Evolutionary conservation across 2,329 filamentous ascomycete species (phyloP).

Genomic region (Decorospora gaudefroyi): DNA sequence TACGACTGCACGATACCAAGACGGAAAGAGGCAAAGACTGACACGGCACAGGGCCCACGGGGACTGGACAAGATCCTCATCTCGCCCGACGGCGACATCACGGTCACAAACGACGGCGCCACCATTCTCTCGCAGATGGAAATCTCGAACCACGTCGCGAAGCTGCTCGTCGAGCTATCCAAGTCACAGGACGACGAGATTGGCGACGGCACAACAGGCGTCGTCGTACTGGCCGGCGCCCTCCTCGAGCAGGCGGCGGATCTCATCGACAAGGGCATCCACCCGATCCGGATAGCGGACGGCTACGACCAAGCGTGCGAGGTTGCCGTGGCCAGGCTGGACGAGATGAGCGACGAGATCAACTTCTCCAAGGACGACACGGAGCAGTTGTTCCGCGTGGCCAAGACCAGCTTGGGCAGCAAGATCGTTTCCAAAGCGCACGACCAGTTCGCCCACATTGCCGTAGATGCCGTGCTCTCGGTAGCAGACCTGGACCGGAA

Average conservation of each 20-base stretch:
- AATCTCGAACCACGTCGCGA: constrained; percentile 97
- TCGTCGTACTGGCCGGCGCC: constrained; percentile 92
- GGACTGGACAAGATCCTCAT: constrained; percentile 99
- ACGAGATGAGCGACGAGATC: constrained; percentile 90
- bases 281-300: constrained; percentile 97
- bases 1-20: constrained; percentile 40
- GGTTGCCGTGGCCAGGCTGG: constrained; percentile 88
- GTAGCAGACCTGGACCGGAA: constrained; percentile 95
- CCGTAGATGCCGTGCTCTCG: constrained; percentile 93
- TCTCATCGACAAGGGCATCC: constrained; percentile 99
- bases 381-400: constrained; percentile 88
- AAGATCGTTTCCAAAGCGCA: constrained; percentile 99
- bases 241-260: constrained; percentile 95
- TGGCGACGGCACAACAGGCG: constrained; percentile 95
- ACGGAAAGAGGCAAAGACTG: constrained; percentile 6
- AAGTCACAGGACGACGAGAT: constrained; percentile 99
- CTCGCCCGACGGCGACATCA: constrained; percentile 97
- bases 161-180: constrained; percentile 93
- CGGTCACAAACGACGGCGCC: constrained; percentile 97
- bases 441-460: constrained; percentile 96
- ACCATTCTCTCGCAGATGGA: constrained; percentile 98
- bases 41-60: constrained; percentile 69
- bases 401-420: constrained; percentile 92
- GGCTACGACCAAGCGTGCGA: constrained; percentile 98
- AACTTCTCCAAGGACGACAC: constrained; percentile 80